Percentiles rank a stretch among this genome's conserved stretches.
Conservation (phyloP, 768 basidiomycete genomes). For the Phanerodontia chrysosporium region DNA sequence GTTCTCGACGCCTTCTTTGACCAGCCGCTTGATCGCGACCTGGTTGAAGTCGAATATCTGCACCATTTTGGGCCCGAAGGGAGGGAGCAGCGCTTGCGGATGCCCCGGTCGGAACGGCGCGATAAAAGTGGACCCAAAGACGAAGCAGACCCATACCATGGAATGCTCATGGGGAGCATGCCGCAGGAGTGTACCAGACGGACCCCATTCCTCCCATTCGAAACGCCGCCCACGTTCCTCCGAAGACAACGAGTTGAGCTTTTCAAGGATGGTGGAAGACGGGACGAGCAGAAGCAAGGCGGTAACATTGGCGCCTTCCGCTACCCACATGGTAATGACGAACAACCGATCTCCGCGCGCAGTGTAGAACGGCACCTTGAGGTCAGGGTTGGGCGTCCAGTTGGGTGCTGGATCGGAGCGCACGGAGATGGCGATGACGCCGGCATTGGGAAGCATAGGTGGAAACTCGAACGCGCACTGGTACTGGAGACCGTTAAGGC, state of each 20-base stretch:
- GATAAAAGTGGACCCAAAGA: conserved; percentile 45
- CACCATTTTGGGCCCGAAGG: conserved; percentile 20
- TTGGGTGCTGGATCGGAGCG: conserved; percentile 52
- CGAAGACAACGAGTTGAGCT: conserved; percentile 18
- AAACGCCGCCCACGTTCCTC: conserved; percentile 21
- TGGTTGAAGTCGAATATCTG: conserved; percentile 53
- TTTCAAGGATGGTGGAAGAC: conserved; percentile 31
- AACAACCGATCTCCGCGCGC: conserved; percentile 40
- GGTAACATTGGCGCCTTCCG: conserved; percentile 21
- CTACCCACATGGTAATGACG: conserved; percentile 42
- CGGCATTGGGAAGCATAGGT: conserved; percentile 23
- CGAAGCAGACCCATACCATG: conserved; percentile 56
- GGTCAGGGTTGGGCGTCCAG: conserved; percentile 34
- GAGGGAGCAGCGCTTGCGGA: neutral
- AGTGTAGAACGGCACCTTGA: conserved; percentile 43
- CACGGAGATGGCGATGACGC: conserved; percentile 34
- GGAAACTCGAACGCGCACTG: conserved; percentile 42
- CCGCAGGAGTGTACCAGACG: conserved; percentile 41
- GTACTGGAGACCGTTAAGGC: conserved; percentile 29
- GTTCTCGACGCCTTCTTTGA: conserved; percentile 8
- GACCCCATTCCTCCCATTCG: conserved; percentile 52
- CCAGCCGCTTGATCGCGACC: conserved; percentile 30
- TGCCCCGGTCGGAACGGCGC: conserved; percentile 16
- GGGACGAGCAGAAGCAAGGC: conserved; percentile 41
- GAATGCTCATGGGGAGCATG: conserved; percentile 23